phyloP scores from a whole-genome alignment of 495 filamentous ascomycete species.

The Neurospora hispaniola region DNA sequence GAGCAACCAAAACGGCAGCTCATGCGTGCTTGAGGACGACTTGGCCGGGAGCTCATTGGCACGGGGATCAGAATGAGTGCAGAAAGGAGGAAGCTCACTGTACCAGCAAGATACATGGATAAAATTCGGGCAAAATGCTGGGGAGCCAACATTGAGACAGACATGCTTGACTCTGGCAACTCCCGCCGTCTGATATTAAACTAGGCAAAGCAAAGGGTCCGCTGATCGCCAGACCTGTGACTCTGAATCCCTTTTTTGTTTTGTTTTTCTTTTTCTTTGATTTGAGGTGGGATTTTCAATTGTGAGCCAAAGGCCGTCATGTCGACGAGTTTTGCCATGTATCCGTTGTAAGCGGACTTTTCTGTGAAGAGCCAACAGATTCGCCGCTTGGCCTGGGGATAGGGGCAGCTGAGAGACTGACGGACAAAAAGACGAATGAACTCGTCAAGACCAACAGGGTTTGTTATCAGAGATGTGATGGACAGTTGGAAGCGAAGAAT shows the following conservation, averaged over 20 bases:
- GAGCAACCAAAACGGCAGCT: conserved; percentile 27
- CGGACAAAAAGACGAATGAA: neutral
- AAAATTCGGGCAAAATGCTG: conserved; percentile 5
- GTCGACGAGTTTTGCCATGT: neutral
- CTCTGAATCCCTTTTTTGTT: neutral
- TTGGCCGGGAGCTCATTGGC: conserved; percentile 18
- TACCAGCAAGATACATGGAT: conserved; percentile 10
- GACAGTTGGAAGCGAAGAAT: neutral
- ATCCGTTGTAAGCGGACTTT: neutral
- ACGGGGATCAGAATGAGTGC: conserved; percentile 16
- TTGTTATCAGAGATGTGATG: neutral
- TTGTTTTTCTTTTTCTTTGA: neutral
- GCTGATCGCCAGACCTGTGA: conserved; percentile 7
- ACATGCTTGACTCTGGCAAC: conserved; percentile 14
- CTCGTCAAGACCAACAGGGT: neutral
- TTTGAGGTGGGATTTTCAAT: neutral
- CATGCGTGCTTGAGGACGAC: conserved; percentile 20
- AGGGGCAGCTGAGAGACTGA: neutral
- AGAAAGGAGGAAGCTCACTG: conserved; percentile 14
- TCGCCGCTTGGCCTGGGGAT: neutral
- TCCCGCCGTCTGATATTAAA: conserved; percentile 10
- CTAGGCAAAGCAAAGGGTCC: conserved; percentile 2
- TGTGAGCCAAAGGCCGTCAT: neutral
- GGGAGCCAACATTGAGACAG: conserved; percentile 1
- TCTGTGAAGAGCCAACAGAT: neutral